Conservation (phyloP, 2,329 filamentous ascomycete genomes). For the Drechslerella coelobrocha region DNA sequence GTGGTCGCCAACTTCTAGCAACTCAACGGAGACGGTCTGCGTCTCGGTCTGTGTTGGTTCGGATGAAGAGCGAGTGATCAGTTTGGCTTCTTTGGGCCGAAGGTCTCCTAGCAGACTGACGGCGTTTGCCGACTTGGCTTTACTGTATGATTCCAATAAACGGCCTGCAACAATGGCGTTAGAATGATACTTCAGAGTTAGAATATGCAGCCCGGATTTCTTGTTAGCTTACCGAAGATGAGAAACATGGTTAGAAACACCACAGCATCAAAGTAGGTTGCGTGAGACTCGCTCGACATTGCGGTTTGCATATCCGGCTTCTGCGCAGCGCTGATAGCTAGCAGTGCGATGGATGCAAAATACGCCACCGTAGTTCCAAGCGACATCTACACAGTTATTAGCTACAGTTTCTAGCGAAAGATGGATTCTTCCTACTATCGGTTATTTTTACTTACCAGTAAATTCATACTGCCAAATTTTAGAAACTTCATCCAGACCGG, state of each 20-base stretch:
- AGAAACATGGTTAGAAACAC: constrained; percentile 91
- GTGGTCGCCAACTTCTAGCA: constrained; percentile 75
- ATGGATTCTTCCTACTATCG: too few relatives aligned
- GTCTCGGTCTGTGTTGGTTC: constrained; percentile 61
- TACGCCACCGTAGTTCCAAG: constrained; percentile 88
- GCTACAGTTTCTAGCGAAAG: too few relatives aligned
- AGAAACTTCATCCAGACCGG: constrained; percentile 79
- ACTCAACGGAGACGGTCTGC: constrained; percentile 69
- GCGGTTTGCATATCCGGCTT: constrained; percentile 61
- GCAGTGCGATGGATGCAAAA: constrained; percentile 77
- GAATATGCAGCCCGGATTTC: neutral
- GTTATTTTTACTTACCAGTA: constrained; percentile 67
- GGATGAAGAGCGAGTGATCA: constrained; percentile 64
- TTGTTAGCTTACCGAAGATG: constrained; percentile 65
- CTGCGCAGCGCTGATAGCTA: constrained; percentile 69
- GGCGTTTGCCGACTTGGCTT: constrained; percentile 86
- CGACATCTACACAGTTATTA: constrained; percentile 66
- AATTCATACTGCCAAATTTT: constrained; percentile 96
- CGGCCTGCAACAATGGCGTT: constrained; percentile 64
- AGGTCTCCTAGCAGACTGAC: constrained; percentile 80
- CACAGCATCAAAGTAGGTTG: constrained; percentile 85
- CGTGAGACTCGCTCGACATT: constrained; percentile 61
- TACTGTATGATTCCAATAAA: constrained; percentile 87
- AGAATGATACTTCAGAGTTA: constrained; percentile 34
- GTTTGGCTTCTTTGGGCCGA: constrained; percentile 75